Conservation (phyloP, 805 yeast species). For the Isabelozyma rhagii region DNA sequence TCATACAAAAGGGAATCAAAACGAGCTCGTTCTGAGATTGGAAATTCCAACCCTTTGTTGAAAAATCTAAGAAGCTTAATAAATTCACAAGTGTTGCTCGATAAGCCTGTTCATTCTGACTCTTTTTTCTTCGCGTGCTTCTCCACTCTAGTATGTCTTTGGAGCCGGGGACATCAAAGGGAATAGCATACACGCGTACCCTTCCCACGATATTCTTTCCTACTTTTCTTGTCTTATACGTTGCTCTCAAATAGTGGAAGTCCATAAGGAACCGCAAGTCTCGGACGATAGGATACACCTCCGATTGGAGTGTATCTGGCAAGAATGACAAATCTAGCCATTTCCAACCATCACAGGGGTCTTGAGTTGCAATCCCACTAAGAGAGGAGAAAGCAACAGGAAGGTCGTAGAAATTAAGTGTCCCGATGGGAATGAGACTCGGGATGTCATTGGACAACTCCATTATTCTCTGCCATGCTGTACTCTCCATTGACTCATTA, state of each 20-base stretch:
- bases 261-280: slow-evolving; percentile 44
- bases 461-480: slow-evolving; percentile 5
- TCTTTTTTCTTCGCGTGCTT: slow-evolving; percentile 25
- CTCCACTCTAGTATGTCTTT: slow-evolving; percentile 35
- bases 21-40: neutral
- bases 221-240: slow-evolving; percentile 29
- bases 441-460: slow-evolving; percentile 38
- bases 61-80: slow-evolving; percentile 9
- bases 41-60: neutral
- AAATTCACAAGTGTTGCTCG: slow-evolving; percentile 30
- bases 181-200: slow-evolving; percentile 48
- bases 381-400: slow-evolving; percentile 38
- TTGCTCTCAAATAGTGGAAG: slow-evolving; percentile 40
- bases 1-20: neutral
- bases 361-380: slow-evolving; percentile 29
- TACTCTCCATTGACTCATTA: neutral
- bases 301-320: slow-evolving; percentile 7
- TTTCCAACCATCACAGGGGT: slow-evolving; percentile 41
- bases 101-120: slow-evolving; percentile 19
- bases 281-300: slow-evolving; percentile 18
- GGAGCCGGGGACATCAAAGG: slow-evolving; percentile 39
- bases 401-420: slow-evolving; percentile 38
- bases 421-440: slow-evolving; percentile 47
- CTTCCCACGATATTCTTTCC: slow-evolving; percentile 9
- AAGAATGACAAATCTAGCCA: slow-evolving; percentile 54